phyloP scores from a whole-genome alignment of 2,329 filamentous ascomycete species.

The Colletotrichum tropicale region DNA sequence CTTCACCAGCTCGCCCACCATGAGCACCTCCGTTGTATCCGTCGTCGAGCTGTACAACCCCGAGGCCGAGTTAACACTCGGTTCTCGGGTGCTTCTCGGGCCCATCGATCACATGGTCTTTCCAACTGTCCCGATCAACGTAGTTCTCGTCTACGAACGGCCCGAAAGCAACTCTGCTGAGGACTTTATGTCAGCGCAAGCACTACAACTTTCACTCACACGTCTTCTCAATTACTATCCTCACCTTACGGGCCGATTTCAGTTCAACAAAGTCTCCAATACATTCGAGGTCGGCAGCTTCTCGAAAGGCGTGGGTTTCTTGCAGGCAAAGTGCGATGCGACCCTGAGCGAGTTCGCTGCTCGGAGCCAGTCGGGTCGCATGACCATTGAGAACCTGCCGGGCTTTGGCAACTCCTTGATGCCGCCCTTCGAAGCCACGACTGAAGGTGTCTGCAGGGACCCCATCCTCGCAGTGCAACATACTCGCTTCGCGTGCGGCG shows the following conservation, averaged over 20 bases:
- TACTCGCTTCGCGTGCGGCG: background rate
- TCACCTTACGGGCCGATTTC: background rate
- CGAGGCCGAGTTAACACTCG: background rate
- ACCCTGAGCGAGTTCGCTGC: background rate
- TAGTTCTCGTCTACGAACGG: background rate
- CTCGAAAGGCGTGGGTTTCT: fast-evolving
- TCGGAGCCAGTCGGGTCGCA: background rate
- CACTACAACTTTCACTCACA: background rate
- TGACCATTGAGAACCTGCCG: background rate
- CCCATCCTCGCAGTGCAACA: background rate
- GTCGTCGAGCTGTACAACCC: background rate
- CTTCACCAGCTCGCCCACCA: background rate
- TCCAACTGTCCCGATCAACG: background rate
- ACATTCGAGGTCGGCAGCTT: background rate
- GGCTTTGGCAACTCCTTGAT: background rate
- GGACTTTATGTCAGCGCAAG: background rate
- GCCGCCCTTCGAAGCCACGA: background rate
- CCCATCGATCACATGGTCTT: background rate
- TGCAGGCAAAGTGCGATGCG: background rate
- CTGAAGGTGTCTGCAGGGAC: background rate
- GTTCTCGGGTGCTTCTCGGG: background rate
- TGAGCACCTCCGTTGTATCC: background rate
- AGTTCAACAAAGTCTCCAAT: background rate
- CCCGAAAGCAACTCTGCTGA: background rate
- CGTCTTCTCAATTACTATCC: background rate